Base-by-base conservation (phyloP, 192 early-diverging fungal species). In the Entomortierella lignicola region DNA sequence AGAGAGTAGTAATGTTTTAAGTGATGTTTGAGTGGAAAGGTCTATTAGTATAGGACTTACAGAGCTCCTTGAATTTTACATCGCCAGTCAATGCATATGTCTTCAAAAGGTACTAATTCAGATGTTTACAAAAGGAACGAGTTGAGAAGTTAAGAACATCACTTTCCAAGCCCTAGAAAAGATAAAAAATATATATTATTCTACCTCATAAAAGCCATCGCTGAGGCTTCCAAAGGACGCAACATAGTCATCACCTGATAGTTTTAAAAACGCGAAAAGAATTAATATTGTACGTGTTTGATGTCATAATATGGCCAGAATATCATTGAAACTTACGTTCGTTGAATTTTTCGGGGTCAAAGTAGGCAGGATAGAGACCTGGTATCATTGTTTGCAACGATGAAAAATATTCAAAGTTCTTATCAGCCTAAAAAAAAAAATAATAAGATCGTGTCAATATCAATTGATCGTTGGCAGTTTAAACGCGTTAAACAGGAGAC, bases 181-280 rank as follows among this genome's bases (percentile, higher is more conserved):
- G 39, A 42, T 10, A n/a, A 10, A 15, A 13, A 43, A n/a, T n/a
- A n/a, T n/a, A n/a, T n/a, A n/a, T n/a, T n/a, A n/a, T n/a, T n/a
- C n/a, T 60, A 66, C 71, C 56, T 74, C 58, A n/a, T 74, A 74
- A 39, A 74, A 74, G 6, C 72, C 37, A 55, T 62, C 72, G 27
- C 72, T 67, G 8, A 74, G 53, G 55, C 51, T 67, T 6, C 64
- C 72, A 18, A 74, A 74, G 2, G 72, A 74, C 15, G 72, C 64
- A 25, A 74, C 43, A 23, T 74, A 74, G 18, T 74, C 55, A 0
- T 54, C 72, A 7, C 34, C 34, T 37, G 34, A n/a, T n/a, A n/a
- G n/a, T 74, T 60, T 17, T 43, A 13, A 42, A 1, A 4, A 27
- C n/a, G 31, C 37, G 51, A 39, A 63, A 30, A 63, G 20, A 43